Percentiles rank a stretch among this genome's conserved stretches.
phyloP scores from a whole-genome alignment of 2,329 filamentous ascomycete species.

The Colletotrichum kahawae region DNA sequence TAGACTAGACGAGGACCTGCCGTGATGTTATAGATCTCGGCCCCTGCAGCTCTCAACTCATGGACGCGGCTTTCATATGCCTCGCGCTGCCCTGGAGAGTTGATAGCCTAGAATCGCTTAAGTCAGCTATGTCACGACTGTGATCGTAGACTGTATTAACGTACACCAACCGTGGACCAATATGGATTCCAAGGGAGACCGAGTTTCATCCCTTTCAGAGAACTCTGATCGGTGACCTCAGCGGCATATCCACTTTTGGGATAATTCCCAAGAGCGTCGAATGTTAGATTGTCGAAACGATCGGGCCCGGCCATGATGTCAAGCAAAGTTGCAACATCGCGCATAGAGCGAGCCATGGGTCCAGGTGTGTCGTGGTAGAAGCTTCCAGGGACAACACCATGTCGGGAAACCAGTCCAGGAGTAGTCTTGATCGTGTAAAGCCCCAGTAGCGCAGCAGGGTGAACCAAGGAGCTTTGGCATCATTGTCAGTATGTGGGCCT shows the following conservation, averaged over 20 bases:
- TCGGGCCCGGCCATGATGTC: background rate
- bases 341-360: background rate
- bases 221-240: background rate
- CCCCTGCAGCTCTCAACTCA: background rate
- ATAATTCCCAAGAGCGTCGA: background rate
- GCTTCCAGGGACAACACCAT: background rate
- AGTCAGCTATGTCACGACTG: background rate
- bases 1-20: background rate
- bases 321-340: background rate
- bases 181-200: background rate
- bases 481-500: background rate
- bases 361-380: slow-evolving; percentile 3
- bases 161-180: background rate
- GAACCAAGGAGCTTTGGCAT: background rate
- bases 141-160: background rate
- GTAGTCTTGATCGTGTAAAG: slow-evolving; percentile 3
- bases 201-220: background rate
- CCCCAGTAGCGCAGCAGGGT: background rate
- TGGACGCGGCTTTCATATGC: background rate
- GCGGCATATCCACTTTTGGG: background rate
- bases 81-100: background rate
- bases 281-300: background rate
- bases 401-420: background rate
- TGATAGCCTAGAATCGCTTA: background rate
- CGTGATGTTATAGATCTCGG: background rate